Evolutionary conservation across 805 yeast species (phyloP).

Genomic region (Teunomyces funiuensis): DNA sequence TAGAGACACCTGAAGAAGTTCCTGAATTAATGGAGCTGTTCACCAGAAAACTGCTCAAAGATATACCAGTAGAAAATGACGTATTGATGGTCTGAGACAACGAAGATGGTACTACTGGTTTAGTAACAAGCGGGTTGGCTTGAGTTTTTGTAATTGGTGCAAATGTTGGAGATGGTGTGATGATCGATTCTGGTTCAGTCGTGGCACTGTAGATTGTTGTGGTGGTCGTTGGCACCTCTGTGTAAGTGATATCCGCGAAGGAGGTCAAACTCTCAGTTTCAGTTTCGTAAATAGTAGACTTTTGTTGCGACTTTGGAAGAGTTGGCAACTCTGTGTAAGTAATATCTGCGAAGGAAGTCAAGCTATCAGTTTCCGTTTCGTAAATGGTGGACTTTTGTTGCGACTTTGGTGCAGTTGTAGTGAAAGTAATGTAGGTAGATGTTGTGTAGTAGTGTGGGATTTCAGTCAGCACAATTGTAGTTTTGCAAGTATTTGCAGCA

Average conservation of each 20-base stretch:
- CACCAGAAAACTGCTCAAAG: constrained; percentile 6
- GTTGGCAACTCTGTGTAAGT: constrained; percentile 23
- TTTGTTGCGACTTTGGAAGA: constrained; percentile 4
- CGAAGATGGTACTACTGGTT: constrained; percentile 22
- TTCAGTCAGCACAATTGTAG: constrained; percentile 1
- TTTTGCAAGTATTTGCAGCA: constrained; percentile 4
- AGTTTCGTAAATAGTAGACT: constrained; percentile 15
- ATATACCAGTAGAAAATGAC: constrained; percentile 17
- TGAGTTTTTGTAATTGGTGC: constrained; percentile 22
- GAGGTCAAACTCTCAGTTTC: constrained; percentile 22
- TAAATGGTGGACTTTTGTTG: constrained; percentile 14
- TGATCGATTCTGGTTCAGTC: constrained; percentile 21
- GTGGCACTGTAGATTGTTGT: constrained; percentile 28
- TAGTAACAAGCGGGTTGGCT: constrained; percentile 30
- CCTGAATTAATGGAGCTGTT: constrained; percentile 1
- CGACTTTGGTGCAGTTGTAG: constrained; percentile 2
- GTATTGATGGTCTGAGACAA: constrained; percentile 24
- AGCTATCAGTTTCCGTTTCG: constrained; percentile 21
- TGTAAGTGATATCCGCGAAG: constrained; percentile 12
- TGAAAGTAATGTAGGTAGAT: constrained; percentile 7
- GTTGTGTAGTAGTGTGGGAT: constrained; percentile 8
- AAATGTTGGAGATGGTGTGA: constrained; percentile 16
- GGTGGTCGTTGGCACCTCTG: constrained; percentile 29
- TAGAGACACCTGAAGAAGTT: background rate
- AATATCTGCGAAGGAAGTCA: constrained; percentile 13